Evolutionary conservation across 805 yeast genomes (phyloP), one percentile per base, ranked within the genome.

Genomic region (Brettanomyces naardenensis): DNA sequence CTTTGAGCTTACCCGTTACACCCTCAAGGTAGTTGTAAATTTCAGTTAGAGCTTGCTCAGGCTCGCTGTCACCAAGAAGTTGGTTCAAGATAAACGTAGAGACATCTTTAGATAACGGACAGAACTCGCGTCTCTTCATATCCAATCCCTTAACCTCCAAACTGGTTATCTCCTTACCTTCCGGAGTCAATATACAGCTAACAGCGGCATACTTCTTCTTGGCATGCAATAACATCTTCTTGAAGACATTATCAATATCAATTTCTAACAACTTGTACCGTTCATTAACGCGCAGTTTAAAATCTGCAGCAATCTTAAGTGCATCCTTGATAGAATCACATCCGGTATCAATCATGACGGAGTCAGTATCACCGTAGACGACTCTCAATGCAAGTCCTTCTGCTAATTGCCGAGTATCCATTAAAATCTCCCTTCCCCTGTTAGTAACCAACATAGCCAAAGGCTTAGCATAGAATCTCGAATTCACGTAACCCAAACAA

Each of bases 121-220:
- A 87, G 58, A 74, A 92, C 61, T 92, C 99, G 68, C 99, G 86
- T 60, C 98, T 88, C 54, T 75, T 79, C 95, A 92, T 80, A 66
- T 92, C 99, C 35, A 92, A 71, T 53, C 99, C 99, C 58, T 92
- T 92, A 31, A 90, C 95, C 59, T 92, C 97, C 44, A 90, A 66
- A 15, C 64, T 56, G 5, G 78, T 64, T 36, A 62, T 67, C 41
- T 80, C 75, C 9, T 74, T 72, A 9, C 87, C 82, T 28, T 65
- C 64, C 5, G 43, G 36, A 42, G 46, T 62, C 48, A 69, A 69
- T 37, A 58, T 64, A 1, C 72, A 58, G 51, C 78, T 82, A 65
- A 89, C 67, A 1, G 97, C 97, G 6, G 98, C 98, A 56, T 92
- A 92, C 63, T 92, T 92, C 75, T 92, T 92, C 66, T 92, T 92